Evolutionary conservation across 2,329 filamentous ascomycete species (phyloP).

Genomic region (Paecilomyces formosus): DNA sequence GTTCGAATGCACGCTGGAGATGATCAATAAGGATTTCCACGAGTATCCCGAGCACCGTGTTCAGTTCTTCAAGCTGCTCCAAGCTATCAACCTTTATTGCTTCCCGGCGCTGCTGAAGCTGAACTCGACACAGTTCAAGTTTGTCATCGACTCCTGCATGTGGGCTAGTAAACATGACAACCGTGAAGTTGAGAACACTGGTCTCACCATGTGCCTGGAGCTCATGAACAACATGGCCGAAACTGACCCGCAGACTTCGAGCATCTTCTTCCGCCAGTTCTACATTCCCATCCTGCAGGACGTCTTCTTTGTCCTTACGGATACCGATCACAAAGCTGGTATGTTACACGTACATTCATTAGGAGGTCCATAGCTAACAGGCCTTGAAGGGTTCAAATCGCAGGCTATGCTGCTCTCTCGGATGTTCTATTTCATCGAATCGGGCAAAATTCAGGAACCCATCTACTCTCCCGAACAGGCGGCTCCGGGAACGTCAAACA

Average conservation of each 20-base stretch:
- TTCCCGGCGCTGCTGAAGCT: constrained; percentile 92
- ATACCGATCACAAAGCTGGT: constrained; percentile 94
- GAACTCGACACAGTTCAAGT: constrained; percentile 96
- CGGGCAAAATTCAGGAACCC: constrained; percentile 83
- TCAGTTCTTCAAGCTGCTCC: constrained; percentile 97
- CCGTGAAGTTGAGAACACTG: constrained; percentile 91
- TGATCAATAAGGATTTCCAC: constrained; percentile 99
- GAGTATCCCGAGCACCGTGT: constrained; percentile 98
- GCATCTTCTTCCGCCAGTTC: constrained; percentile 96
- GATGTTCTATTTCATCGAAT: constrained; percentile 92
- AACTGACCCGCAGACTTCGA: constrained; percentile 75
- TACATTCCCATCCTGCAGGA: constrained; percentile 94
- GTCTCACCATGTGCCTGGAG: constrained; percentile 96
- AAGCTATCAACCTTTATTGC: constrained; percentile 94
- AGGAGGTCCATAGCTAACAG: neutral
- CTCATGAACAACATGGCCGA: constrained; percentile 97
- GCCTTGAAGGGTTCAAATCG: constrained; percentile 70
- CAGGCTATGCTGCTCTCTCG: constrained; percentile 89
- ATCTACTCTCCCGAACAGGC: constrained; percentile 84
- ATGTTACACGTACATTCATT: constrained; percentile 10
- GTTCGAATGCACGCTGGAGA: constrained; percentile 95
- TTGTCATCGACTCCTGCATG: constrained; percentile 98
- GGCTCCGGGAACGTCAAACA: constrained; percentile 74
- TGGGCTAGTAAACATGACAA: constrained; percentile 99
- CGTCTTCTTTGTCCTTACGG: constrained; percentile 95